A percentile compares a stretch with the other conserved stretches of the same genome.
These are phyloP conservation scores for Suhomyces yuchorum DNA, from an alignment of 1,139 yeast genomes.

Conservation along the genomic window DNA sequence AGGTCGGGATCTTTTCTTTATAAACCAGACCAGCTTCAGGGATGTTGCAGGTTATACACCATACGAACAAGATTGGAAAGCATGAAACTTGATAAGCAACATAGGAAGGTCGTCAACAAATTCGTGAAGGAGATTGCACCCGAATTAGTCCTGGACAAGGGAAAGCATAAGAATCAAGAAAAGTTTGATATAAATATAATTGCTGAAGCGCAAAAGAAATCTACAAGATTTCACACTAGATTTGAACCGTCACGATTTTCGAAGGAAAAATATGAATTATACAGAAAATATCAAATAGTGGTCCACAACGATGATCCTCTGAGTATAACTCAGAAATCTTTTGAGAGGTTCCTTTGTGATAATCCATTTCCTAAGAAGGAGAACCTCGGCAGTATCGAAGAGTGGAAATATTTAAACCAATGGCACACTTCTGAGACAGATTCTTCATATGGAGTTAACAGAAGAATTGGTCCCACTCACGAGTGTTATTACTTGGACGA, in stretches of 20 bases:
- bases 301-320: conserved; percentile 66
- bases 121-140: conserved; percentile 50
- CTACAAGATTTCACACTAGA: conserved; percentile 45
- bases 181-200: conserved; percentile 31
- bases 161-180: conserved; percentile 19
- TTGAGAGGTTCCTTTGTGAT: conserved; percentile 67
- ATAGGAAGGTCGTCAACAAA: conserved; percentile 63
- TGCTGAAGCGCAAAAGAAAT: conserved; percentile 27
- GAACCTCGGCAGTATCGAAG: conserved; percentile 25
- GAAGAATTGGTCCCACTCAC: conserved; percentile 58
- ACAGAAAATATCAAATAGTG: conserved; percentile 63
- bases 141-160: not conserved
- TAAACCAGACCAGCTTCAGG: conserved; percentile 68
- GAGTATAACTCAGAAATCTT: conserved; percentile 49
- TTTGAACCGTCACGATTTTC: conserved; percentile 58
- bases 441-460: not conserved
- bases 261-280: conserved; percentile 65
- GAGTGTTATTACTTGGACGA: conserved; percentile 73
- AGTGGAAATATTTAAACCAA: conserved; percentile 35
- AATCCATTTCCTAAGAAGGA: conserved; percentile 53
- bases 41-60: conserved; percentile 84
- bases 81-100: conserved; percentile 62
- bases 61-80: conserved; percentile 59
- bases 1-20: conserved; percentile 77
- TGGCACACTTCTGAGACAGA: conserved; percentile 23